Evolutionary conservation across 805 yeast genomes (phyloP).

Genomic region (Kregervanrija delftensis): DNA sequence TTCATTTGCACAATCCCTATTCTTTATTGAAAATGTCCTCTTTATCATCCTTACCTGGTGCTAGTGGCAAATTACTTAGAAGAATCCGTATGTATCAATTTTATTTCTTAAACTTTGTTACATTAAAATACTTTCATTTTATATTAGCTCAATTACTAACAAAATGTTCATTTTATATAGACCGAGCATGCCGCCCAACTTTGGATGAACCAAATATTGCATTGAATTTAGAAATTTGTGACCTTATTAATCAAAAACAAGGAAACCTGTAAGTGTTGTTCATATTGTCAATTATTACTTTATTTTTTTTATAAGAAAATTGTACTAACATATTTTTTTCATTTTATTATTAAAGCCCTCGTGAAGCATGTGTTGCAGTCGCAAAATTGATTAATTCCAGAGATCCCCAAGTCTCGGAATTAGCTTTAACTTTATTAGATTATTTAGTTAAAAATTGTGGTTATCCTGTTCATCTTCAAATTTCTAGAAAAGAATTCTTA

Average conservation of each 20-base stretch:
- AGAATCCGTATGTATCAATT: slow-evolving; percentile 26
- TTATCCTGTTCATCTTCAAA: slow-evolving; percentile 91
- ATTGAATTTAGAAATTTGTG: slow-evolving; percentile 87
- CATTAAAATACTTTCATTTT: neutral
- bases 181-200: slow-evolving; percentile 81
- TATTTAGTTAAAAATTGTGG: slow-evolving; percentile 96
- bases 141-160: slow-evolving; percentile 5
- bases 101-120: neutral
- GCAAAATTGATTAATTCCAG: slow-evolving; percentile 76
- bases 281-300: slow-evolving; percentile 3
- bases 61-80: slow-evolving; percentile 31
- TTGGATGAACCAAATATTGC: slow-evolving; percentile 82
- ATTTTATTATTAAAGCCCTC: slow-evolving; percentile 36
- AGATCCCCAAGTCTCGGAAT: slow-evolving; percentile 81
- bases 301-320: neutral
- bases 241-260: slow-evolving; percentile 85
- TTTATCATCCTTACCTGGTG: slow-evolving; percentile 26
- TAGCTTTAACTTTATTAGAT: slow-evolving; percentile 65
- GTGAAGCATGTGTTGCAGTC: slow-evolving; percentile 86
- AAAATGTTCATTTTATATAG: slow-evolving; percentile 25
- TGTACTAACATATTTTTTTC: neutral
- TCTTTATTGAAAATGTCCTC: slow-evolving; percentile 21
- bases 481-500: slow-evolving; percentile 88
- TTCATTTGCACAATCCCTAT: too few species aligned
- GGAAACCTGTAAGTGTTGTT: slow-evolving; percentile 44